phyloP scores from a whole-genome alignment of 441 rosid genomes.

The Brassica balearica region DNA sequence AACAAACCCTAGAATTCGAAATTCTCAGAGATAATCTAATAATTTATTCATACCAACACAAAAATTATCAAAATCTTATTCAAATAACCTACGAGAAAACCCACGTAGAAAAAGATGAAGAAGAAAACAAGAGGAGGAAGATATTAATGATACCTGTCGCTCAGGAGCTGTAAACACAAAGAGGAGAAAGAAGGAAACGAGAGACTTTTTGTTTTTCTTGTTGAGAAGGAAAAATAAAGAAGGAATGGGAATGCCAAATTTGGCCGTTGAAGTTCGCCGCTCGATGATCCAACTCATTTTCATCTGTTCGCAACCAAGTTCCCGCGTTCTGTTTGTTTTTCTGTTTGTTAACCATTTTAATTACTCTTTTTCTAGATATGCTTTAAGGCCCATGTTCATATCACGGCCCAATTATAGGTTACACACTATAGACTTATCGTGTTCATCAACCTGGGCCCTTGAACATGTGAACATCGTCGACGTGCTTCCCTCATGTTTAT shows the following conservation, averaged over 20 bases:
- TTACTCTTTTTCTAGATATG: background rate
- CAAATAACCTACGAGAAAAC: background rate
- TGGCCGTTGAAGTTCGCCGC: constrained; percentile 36
- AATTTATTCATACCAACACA: background rate
- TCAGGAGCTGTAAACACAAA: constrained; percentile 29
- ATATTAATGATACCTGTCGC: constrained; percentile 19
- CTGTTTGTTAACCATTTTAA: constrained; percentile 12
- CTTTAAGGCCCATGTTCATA: background rate
- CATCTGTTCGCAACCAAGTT: constrained; percentile 23
- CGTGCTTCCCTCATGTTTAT: constrained; percentile 36
- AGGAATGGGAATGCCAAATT: constrained; percentile 39
- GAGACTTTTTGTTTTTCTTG: constrained; percentile 7
- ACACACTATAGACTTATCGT: background rate
- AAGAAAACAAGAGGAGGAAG: background rate
- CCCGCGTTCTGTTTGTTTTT: constrained; percentile 42
- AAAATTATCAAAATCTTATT: background rate
- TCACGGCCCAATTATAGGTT: background rate
- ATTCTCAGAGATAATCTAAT: background rate
- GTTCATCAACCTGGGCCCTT: background rate
- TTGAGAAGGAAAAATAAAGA: constrained; percentile 21
- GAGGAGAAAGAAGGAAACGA: constrained; percentile 7
- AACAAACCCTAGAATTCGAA: background rate
- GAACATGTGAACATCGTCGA: background rate
- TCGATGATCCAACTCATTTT: constrained; percentile 37
- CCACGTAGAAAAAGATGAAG: background rate